A percentile compares a stretch with the other conserved stretches of the same genome.
Conservation (phyloP, 129 eudicot genomes). For the Saussurea involucrata region DNA sequence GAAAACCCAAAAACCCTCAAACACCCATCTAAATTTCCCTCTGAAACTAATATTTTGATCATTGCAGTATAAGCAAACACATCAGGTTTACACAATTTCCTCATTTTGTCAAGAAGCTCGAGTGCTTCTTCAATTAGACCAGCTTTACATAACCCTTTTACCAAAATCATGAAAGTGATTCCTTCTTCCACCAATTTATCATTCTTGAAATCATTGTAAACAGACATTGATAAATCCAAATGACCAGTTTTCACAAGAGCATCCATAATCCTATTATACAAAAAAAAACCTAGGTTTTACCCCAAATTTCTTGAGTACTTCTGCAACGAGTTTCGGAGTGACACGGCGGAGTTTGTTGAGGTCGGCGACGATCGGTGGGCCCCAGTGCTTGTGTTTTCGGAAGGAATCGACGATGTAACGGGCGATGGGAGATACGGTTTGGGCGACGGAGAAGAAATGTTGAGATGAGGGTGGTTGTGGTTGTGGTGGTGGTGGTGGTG, state of each 20-base stretch:
- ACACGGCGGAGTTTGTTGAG: constrained; percentile 85
- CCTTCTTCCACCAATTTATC: constrained; percentile 71
- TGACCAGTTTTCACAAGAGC: constrained; percentile 74
- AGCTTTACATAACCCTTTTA: constrained; percentile 84
- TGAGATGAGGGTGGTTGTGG: constrained; percentile 39
- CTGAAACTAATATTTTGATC: constrained; percentile 63
- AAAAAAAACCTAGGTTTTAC: constrained; percentile 77
- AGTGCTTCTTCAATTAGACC: constrained; percentile 63
- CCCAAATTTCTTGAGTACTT: constrained; percentile 87
- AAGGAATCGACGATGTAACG: constrained; percentile 81
- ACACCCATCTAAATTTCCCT: constrained; percentile 74
- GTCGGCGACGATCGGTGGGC: constrained; percentile 63
- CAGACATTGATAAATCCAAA: constrained; percentile 63
- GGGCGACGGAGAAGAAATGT: constrained; percentile 59
- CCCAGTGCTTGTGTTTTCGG: constrained; percentile 68
- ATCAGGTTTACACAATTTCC: constrained; percentile 78
- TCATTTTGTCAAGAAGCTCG: constrained; percentile 53
- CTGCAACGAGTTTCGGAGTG: constrained; percentile 75
- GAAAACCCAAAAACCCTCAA: constrained; percentile 65
- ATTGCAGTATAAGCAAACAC: constrained; percentile 95
- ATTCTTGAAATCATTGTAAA: constrained; percentile 69
- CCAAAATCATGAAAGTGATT: constrained; percentile 76
- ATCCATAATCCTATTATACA: constrained; percentile 86
- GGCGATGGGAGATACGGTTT: constrained; percentile 76
- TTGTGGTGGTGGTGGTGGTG: not conserved